Base-by-base conservation (phyloP, 2,329 filamentous ascomycete genomes). In the Aspergillus sp. region DNA sequence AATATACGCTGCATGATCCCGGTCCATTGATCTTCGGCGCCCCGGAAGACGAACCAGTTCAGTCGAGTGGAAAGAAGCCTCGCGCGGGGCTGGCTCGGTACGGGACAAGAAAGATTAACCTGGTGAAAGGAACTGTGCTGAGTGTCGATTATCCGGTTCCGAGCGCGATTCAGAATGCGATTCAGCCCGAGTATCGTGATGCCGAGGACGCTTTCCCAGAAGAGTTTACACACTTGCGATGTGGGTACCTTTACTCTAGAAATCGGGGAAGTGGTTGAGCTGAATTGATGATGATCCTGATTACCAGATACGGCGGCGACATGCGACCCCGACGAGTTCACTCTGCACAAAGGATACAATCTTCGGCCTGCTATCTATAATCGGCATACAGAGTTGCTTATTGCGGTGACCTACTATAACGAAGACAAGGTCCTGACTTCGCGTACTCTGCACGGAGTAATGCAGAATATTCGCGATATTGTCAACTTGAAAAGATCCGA, bases 401-500 rank as follows among this genome's bases (percentile, higher is more conserved):
- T 99, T 75, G 95, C 95, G 69, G 92, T 99, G 68, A 99, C 95
- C 63, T 98, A 98, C 82, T 99, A 98, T 82, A 98, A 98, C 80
- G 95, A 98, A 83, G 95, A 98, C 80, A 98, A 98, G 83, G 87
- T 90, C 24, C 82, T 99, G 64, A 90, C 95, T 37, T 84, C 93
- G 51, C 88, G 95, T 79, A 99, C 95, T 1, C 82, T 98, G 56
- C 95, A 98, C 76, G 92, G 93, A 82, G 93, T 96, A 54, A 98
- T 99, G 95, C 93, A 97, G 76, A 98, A 98, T 75, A 96, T 98
- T 69, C 89, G 93, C 61, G 95, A 99, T 70, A 98, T 99, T 73
- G 93, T 98, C 70, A 98, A 97, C 79, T 83, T 98, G 63, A 98
- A 98, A 80, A 97, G 96, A 79, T 97, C 95, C 33, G 93, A 96